Percentiles rank a stretch among this genome's conserved stretches.
Evolutionary conservation across 164 flowering plant species (phyloP).

Genomic region (Vitis labrusca): DNA sequence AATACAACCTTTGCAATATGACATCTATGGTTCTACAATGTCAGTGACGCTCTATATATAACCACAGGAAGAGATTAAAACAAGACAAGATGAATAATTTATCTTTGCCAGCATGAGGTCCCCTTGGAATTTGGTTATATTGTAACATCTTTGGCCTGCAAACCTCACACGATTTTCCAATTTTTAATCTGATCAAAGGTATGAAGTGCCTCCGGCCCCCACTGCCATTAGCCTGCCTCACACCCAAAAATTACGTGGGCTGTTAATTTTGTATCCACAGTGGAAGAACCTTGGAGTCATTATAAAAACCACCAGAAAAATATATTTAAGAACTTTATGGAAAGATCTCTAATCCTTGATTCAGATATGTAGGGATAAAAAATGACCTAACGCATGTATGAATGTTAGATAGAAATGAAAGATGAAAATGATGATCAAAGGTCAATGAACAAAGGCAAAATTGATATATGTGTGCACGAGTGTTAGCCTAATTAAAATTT

Average conservation of each 20-base stretch:
- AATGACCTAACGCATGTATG: no score
- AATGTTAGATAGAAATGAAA: no score
- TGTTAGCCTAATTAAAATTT: no score
- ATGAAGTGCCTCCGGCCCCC: constrained; percentile 13
- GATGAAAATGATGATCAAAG: no score
- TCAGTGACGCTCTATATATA: no score
- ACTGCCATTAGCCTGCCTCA: constrained; percentile 10
- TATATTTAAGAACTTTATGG: no score
- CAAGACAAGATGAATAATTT: not conserved
- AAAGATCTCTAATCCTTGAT: not conserved
- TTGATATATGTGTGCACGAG: no score
- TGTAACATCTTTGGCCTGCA: constrained; percentile 19
- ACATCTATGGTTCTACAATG: no score
- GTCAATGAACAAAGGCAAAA: no score
- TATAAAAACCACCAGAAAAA: no score
- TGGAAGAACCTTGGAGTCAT: not conserved
- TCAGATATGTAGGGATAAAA: not conserved
- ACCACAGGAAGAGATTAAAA: no score
- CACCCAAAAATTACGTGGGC: not conserved
- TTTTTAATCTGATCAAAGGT: not conserved
- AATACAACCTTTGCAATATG: no score
- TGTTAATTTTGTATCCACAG: constrained; percentile 7
- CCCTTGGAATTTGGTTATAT: constrained; percentile 2
- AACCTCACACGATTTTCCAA: constrained; percentile 7
- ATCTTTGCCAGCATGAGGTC: constrained; percentile 1